These are phyloP conservation scores for Arthrobotrys entomopaga DNA, from an alignment of 2,329 filamentous ascomycete genomes.

Conservation along the genomic window DNA sequence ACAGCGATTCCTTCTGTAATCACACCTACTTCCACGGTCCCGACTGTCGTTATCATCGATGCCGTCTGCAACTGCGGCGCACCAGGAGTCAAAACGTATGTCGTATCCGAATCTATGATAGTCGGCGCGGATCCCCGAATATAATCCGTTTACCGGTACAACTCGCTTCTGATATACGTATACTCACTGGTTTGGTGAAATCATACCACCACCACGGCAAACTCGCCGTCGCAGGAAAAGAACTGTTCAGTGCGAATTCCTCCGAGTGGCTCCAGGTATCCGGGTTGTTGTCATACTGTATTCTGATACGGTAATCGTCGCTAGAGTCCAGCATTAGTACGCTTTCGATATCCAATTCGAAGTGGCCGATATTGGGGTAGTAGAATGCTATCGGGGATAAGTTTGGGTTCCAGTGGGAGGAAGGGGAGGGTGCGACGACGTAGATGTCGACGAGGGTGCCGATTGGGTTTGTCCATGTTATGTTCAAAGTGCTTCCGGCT, in stretches of 20 bases:
- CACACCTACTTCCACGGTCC: not conserved
- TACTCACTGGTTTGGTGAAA: not conserved
- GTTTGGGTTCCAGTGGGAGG: not conserved
- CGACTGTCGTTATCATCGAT: not conserved
- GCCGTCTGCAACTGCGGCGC: not conserved
- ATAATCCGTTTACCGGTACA: not conserved
- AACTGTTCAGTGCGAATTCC: not conserved
- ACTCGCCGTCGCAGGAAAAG: not conserved
- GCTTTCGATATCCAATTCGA: slow-evolving; percentile 8
- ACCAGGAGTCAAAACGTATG: slow-evolving; percentile 2
- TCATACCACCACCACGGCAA: not conserved
- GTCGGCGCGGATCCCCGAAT: slow-evolving; percentile 5
- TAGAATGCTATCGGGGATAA: not conserved
- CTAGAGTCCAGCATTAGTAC: not conserved
- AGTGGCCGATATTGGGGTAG: not conserved
- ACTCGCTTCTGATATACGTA: not conserved
- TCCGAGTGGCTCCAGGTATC: not conserved
- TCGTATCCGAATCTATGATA: slow-evolving; percentile 2
- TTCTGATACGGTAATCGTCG: slow-evolving; percentile 1
- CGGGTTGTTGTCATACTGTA: not conserved
- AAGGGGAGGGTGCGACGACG: not conserved
- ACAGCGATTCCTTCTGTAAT: too few relatives aligned
- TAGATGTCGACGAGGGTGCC: not conserved
- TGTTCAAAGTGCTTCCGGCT: slow-evolving; percentile 6
- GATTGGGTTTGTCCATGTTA: not conserved